Conservation (phyloP, 768 basidiomycete species). For the Termitomyces sp. region DNA sequence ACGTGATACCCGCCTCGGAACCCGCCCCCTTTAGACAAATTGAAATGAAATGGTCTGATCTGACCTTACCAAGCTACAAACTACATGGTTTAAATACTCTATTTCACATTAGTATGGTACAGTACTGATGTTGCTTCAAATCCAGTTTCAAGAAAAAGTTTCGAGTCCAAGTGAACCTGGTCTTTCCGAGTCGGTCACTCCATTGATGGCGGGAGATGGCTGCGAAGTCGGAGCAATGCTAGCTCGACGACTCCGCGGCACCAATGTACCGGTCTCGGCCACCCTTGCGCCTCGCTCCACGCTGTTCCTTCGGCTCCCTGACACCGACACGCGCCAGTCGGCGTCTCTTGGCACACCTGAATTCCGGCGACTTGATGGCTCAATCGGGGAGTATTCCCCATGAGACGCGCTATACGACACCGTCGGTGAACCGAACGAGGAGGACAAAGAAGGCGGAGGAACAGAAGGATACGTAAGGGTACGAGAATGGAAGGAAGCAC, state of each 20-base stretch:
- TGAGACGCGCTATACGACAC: constrained; percentile 43
- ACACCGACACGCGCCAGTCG: constrained; percentile 31
- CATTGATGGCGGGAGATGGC: constrained; percentile 20
- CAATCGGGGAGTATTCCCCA: constrained; percentile 51
- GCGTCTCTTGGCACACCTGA: constrained; percentile 39
- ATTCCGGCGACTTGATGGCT: constrained; percentile 50
- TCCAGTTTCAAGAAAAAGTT: neutral
- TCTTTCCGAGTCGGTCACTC: constrained; percentile 3
- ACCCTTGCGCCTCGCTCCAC: constrained; percentile 64
- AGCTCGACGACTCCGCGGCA: constrained; percentile 45
- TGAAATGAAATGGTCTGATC: too few relatives aligned
- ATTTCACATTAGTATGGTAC: constrained; percentile 11
- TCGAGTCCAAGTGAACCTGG: neutral
- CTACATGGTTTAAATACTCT: constrained; percentile 1
- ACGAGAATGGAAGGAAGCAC: constrained; percentile 28
- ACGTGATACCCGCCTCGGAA: constrained; percentile 16
- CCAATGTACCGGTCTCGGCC: constrained; percentile 63
- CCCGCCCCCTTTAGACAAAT: too few relatives aligned
- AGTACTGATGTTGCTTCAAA: constrained; percentile 5
- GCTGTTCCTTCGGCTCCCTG: constrained; percentile 50
- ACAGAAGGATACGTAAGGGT: constrained; percentile 77
- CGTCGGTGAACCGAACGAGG: constrained; percentile 71
- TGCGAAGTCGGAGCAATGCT: constrained; percentile 29
- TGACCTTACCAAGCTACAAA: neutral
- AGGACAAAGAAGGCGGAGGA: constrained; percentile 77